Evolutionary conservation across 2,329 filamentous ascomycete species (phyloP).

Genomic region (Nothomitra cinnamomea): DNA sequence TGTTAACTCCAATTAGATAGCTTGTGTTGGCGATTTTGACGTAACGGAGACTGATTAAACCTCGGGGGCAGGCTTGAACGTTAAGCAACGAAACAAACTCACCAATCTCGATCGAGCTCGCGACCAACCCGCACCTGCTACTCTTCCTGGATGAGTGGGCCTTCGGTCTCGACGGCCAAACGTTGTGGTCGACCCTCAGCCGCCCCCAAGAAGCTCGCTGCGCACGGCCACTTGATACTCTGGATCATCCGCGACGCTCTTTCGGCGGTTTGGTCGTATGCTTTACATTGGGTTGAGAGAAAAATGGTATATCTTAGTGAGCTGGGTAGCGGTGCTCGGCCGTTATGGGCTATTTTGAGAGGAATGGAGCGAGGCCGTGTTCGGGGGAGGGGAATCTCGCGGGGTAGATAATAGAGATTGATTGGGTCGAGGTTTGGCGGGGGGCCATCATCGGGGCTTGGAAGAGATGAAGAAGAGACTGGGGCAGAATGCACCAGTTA

Average conservation of each 20-base stretch:
- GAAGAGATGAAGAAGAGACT: conserved; percentile 22
- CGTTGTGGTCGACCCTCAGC: conserved; percentile 48
- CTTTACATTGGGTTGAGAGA: conserved; percentile 46
- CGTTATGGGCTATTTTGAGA: conserved; percentile 31
- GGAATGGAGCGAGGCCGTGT: conserved; percentile 35
- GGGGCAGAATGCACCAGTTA: background rate
- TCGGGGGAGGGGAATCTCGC: conserved; percentile 35
- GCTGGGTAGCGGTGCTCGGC: conserved; percentile 26
- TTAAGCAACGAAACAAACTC: conserved; percentile 39
- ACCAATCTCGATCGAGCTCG: conserved; percentile 41
- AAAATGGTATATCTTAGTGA: conserved; percentile 51
- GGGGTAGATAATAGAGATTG: conserved; percentile 36
- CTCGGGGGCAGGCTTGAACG: conserved; percentile 44
- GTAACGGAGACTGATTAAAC: too few relatives aligned
- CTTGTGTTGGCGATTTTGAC: too few relatives aligned
- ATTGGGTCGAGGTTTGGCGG: conserved; percentile 27
- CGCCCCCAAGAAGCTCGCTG: conserved; percentile 48
- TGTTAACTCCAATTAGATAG: too few relatives aligned
- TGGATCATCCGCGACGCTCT: conserved; percentile 51
- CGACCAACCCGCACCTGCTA: conserved; percentile 37
- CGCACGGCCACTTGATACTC: conserved; percentile 48
- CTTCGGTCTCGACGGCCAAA: conserved; percentile 49
- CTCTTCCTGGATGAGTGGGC: conserved; percentile 48
- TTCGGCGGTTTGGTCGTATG: conserved; percentile 48
- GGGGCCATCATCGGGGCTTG: conserved; percentile 20